phyloP scores from a whole-genome alignment of 192 early-diverging fungal species.

The Dispira simplex region DNA sequence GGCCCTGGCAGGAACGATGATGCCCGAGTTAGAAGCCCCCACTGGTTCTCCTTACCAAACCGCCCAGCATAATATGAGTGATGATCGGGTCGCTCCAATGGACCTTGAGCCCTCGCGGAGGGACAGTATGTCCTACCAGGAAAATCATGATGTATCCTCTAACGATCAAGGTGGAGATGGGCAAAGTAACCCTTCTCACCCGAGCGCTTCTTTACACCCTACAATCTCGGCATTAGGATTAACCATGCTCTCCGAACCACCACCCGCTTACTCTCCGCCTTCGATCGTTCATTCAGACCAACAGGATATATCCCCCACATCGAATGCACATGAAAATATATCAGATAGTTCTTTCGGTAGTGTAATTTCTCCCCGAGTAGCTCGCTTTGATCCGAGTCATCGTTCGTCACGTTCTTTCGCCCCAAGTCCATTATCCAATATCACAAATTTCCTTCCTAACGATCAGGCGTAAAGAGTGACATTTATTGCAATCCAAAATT shows the following conservation, averaged over 20 bases:
- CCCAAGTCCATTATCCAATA: conserved; percentile 9
- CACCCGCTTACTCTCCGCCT: not conserved
- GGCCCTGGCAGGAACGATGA: not conserved
- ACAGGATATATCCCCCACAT: not conserved
- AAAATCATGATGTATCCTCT: too few species aligned
- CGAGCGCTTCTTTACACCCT: not conserved
- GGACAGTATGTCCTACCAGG: too few species aligned
- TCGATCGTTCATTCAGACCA: not conserved
- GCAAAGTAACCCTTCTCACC: too few species aligned
- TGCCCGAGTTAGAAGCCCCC: not conserved
- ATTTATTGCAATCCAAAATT: too few species aligned
- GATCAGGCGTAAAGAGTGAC: too few species aligned
- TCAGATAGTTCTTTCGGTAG: not conserved
- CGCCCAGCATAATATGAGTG: too few species aligned
- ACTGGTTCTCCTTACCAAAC: too few species aligned
- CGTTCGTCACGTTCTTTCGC: not conserved
- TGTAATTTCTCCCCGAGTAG: not conserved
- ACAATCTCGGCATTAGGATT: not conserved
- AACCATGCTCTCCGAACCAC: not conserved
- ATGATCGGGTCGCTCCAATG: too few species aligned
- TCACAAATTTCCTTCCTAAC: not conserved
- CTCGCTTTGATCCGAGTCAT: not conserved
- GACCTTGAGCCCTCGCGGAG: too few species aligned
- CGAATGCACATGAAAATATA: not conserved
- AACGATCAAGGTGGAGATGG: too few species aligned